phyloP scores from a whole-genome alignment of 225 moss, liverwort and hornwort genomes.

The Physcomitrium patens region DNA sequence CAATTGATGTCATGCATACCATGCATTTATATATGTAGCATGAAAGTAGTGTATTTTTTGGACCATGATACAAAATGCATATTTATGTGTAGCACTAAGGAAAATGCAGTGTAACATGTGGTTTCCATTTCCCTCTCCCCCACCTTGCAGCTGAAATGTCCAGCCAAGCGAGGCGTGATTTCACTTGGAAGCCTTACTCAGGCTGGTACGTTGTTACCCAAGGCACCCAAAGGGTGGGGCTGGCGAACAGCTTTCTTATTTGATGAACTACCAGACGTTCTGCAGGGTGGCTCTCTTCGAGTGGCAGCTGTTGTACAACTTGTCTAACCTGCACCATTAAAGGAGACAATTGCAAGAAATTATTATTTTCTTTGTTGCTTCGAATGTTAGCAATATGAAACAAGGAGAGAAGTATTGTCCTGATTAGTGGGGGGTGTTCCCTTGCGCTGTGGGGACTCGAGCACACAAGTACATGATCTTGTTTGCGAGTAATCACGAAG shows the following conservation, averaged over 20 bases:
- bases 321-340: constrained; percentile 21
- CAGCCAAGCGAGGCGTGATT: constrained; percentile 56
- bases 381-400: not conserved
- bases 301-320: constrained; percentile 60
- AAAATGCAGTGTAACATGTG: not conserved
- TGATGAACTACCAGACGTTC: constrained; percentile 52
- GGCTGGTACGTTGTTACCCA: constrained; percentile 54
- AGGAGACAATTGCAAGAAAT: not conserved
- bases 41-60: not conserved
- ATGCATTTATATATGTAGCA: not conserved
- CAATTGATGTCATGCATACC: not conserved
- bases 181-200: constrained; percentile 54
- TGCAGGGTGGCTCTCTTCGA: constrained; percentile 56
- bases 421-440: not conserved
- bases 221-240: constrained; percentile 64
- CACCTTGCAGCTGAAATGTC: constrained; percentile 50
- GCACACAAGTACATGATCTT: constrained; percentile 7
- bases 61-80: not conserved
- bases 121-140: not conserved
- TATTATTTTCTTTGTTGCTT: not conserved
- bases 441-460: constrained; percentile 3
- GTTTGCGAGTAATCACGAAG: not conserved
- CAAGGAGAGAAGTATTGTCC: not conserved
- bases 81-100: not conserved
- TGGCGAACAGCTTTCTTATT: constrained; percentile 62